These are phyloP conservation scores for Beta lomatogona DNA, from an alignment of 179 eudicot species.

Conservation along the genomic window DNA sequence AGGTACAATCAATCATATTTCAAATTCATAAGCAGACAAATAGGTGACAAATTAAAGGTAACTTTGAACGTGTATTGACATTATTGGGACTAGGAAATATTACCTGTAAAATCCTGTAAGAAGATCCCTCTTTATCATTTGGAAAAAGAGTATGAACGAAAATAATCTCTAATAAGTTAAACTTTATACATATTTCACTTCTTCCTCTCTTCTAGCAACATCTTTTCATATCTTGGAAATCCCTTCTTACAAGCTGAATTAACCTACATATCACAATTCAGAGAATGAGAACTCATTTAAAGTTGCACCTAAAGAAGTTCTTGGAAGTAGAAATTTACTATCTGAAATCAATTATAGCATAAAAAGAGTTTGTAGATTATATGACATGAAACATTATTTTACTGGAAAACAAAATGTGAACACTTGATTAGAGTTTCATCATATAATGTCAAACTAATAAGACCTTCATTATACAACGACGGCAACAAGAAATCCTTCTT, in stretches of 20 bases:
- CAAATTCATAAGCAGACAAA: conserved; percentile 3
- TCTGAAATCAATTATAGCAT: too few relatives aligned
- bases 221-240: conserved; percentile 61
- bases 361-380: too few relatives aligned
- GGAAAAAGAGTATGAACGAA: conserved; percentile 10
- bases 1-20: neutral
- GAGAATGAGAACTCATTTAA: neutral
- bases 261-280: conserved; percentile 43
- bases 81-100: neutral
- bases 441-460: too few relatives aligned
- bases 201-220: conserved; percentile 50
- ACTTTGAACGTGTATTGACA: neutral
- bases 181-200: conserved; percentile 33
- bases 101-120: conserved; percentile 24
- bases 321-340: too few relatives aligned
- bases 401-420: too few relatives aligned
- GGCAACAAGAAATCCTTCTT: too few relatives aligned
- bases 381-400: too few relatives aligned
- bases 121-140: neutral
- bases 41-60: neutral
- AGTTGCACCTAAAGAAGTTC: neutral
- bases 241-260: conserved; percentile 61
- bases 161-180: conserved; percentile 7
- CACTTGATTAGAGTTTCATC: too few relatives aligned
- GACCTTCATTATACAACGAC: too few relatives aligned